Conservation (phyloP, 2,329 filamentous ascomycete species). For the Neocatenulostroma microsporum region DNA sequence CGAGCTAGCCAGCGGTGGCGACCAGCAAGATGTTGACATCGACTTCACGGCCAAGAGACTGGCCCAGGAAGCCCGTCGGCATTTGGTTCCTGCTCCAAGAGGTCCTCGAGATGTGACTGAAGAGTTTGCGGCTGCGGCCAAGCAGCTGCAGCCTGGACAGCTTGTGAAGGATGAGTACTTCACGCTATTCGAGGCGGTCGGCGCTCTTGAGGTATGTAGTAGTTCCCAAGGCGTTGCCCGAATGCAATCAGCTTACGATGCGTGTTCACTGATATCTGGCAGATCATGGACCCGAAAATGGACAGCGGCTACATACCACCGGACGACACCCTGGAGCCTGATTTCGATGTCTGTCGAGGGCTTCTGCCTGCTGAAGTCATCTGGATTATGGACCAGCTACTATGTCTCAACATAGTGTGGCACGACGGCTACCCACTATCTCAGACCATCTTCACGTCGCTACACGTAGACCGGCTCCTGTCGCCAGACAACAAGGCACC, state of each 20-base stretch:
- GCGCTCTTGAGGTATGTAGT: slow-evolving; percentile 60
- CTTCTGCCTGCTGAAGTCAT: slow-evolving; percentile 58
- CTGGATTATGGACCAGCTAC: slow-evolving; percentile 87
- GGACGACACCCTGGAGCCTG: slow-evolving; percentile 73
- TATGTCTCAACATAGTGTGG: slow-evolving; percentile 96
- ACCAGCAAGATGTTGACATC: slow-evolving; percentile 12
- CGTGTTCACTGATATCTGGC: no score
- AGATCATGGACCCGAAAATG: slow-evolving; percentile 99
- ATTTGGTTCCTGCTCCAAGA: slow-evolving; percentile 5
- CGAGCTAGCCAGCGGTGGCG: no score
- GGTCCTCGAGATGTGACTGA: slow-evolving; percentile 28
- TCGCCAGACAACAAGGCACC: slow-evolving; percentile 48
- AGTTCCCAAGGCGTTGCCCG: no score
- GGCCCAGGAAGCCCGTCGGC: slow-evolving; percentile 19
- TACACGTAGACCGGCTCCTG: slow-evolving; percentile 79
- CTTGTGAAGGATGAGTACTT: slow-evolving; percentile 92
- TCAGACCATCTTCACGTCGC: slow-evolving; percentile 86
- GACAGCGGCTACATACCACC: slow-evolving; percentile 79
- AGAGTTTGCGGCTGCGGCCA: slow-evolving; percentile 27
- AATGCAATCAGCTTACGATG: no score
- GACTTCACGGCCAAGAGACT: slow-evolving; percentile 12
- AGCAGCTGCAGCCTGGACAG: slow-evolving; percentile 62
- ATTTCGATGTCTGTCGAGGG: slow-evolving; percentile 30
- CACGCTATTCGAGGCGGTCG: slow-evolving; percentile 88
- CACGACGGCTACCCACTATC: slow-evolving; percentile 89